phyloP scores from a whole-genome alignment of 2,329 filamentous ascomycete genomes.

The Dothidotthia symphoricarpi region DNA sequence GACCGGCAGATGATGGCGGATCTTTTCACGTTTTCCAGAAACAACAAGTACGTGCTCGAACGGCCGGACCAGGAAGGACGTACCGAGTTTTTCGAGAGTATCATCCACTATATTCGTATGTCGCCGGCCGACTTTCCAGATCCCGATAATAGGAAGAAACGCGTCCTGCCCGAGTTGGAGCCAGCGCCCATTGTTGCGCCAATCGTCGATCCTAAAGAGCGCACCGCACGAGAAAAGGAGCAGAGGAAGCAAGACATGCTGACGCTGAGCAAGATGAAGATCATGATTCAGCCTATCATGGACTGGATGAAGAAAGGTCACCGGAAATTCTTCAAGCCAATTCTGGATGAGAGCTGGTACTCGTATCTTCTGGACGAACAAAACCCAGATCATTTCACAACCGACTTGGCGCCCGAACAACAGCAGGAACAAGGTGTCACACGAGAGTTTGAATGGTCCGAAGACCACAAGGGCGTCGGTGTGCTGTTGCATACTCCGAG shows the following conservation, averaged over 20 bases:
- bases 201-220: slow-evolving; percentile 57
- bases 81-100: slow-evolving; percentile 73
- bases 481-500: slow-evolving; percentile 73
- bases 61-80: slow-evolving; percentile 67
- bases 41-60: slow-evolving; percentile 69
- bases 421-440: slow-evolving; percentile 55
- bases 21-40: slow-evolving; percentile 81
- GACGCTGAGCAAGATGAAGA: slow-evolving; percentile 81
- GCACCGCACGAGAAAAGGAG: slow-evolving; percentile 76
- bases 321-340: slow-evolving; percentile 78
- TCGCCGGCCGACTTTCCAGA: slow-evolving; percentile 84
- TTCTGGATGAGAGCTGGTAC: slow-evolving; percentile 69
- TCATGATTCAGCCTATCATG: slow-evolving; percentile 90
- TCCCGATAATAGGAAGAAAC: slow-evolving; percentile 79
- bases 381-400: slow-evolving; percentile 65
- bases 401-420: slow-evolving; percentile 58
- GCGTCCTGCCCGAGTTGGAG: slow-evolving; percentile 73
- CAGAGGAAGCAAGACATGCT: slow-evolving; percentile 81
- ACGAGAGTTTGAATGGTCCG: slow-evolving; percentile 75
- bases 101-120: slow-evolving; percentile 75
- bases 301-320: slow-evolving; percentile 91
- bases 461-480: slow-evolving; percentile 73
- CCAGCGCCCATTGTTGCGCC: slow-evolving; percentile 60
- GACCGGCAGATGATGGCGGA: slow-evolving; percentile 66
- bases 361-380: slow-evolving; percentile 81